These are phyloP conservation scores for Erigeron canadensis DNA, from an alignment of 129 eudicot genomes.

Conservation along the genomic window DNA sequence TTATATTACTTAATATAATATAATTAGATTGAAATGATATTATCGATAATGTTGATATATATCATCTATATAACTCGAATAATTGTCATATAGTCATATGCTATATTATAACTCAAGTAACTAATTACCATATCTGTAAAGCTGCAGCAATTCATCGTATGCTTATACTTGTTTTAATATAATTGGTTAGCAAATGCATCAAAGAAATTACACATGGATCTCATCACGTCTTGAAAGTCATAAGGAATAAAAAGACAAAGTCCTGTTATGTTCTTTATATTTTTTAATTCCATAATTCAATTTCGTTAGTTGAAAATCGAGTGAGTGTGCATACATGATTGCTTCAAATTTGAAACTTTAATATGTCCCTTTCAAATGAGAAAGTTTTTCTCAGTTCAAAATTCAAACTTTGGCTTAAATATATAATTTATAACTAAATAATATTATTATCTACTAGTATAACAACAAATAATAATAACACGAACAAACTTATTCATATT, in stretches of 20 bases:
- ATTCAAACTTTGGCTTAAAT: background rate
- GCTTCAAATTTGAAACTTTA: slow-evolving; percentile 20
- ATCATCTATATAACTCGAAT: too few species aligned
- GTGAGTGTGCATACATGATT: slow-evolving; percentile 30
- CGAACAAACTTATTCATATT: too few species aligned
- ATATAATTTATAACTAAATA: background rate
- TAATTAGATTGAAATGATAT: too few species aligned
- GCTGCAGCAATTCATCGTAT: background rate
- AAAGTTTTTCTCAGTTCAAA: slow-evolving; percentile 22
- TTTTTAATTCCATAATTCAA: slow-evolving; percentile 1
- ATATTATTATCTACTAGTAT: background rate
- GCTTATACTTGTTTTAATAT: background rate
- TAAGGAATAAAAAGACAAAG: slow-evolving; percentile 26
- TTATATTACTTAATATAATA: too few species aligned
- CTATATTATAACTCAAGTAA: too few species aligned
- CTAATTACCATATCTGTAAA: too few species aligned
- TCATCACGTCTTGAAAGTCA: slow-evolving; percentile 33
- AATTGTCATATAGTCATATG: too few species aligned
- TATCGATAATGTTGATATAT: too few species aligned
- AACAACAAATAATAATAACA: background rate
- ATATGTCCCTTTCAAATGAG: slow-evolving; percentile 18
- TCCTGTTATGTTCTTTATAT: background rate
- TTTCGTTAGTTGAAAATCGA: slow-evolving; percentile 17
- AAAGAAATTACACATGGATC: background rate
- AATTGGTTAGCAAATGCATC: background rate